Evolutionary conservation across 2,329 filamentous ascomycete genomes (phyloP).

Genomic region (Claviceps sp.): DNA sequence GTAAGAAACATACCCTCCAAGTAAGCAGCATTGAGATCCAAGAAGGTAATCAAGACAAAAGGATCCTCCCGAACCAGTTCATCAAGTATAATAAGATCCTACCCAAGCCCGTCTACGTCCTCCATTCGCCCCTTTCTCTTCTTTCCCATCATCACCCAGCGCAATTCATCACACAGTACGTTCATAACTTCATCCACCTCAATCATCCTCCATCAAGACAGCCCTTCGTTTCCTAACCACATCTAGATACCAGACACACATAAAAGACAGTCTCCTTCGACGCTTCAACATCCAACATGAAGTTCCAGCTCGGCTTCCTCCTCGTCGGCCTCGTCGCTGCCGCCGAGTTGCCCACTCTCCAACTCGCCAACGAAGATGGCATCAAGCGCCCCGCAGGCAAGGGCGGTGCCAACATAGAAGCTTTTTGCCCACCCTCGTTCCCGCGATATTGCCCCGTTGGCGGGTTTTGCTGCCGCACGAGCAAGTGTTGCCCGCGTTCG

Average conservation of each 20-base stretch:
- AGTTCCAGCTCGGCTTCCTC: neutral
- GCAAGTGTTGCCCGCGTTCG: conserved; percentile 6
- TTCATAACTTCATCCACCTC: too few species aligned
- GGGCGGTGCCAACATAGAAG: neutral
- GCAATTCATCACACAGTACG: too few species aligned
- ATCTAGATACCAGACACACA: neutral
- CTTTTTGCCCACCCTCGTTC: conserved; percentile 3
- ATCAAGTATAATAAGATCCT: too few species aligned
- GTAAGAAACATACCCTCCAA: too few species aligned
- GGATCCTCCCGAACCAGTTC: too few species aligned
- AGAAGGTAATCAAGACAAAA: too few species aligned
- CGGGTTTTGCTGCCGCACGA: conserved; percentile 5
- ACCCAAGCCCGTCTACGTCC: too few species aligned
- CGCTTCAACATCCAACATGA: conserved; percentile 1
- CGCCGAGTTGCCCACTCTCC: neutral
- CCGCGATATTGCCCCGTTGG: conserved; percentile 4
- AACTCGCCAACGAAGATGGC: conserved; percentile 4
- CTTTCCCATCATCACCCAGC: too few species aligned
- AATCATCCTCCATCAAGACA: too few species aligned
- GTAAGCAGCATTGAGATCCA: too few species aligned
- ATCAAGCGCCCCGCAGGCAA: neutral
- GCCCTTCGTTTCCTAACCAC: neutral
- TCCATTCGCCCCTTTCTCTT: too few species aligned
- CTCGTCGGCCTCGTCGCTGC: neutral
- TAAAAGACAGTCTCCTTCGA: neutral